These are phyloP conservation scores for Stenocarpella maydis DNA, from an alignment of 2,329 filamentous ascomycete genomes.

Conservation along the genomic window DNA sequence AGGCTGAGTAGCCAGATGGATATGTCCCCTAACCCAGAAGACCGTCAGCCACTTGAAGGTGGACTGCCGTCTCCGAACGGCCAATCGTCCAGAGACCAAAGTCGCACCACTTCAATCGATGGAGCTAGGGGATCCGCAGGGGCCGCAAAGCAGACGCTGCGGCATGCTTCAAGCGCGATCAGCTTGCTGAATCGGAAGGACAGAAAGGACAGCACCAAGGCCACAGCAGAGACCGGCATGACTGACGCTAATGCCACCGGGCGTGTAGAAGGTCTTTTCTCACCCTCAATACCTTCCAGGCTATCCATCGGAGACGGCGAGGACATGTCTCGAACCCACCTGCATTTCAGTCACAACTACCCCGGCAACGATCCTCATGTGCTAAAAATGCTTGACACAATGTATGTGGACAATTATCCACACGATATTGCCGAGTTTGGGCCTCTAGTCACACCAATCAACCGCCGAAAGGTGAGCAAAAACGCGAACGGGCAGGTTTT, in stretches of 20 bases:
- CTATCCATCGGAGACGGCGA: constrained; percentile 43
- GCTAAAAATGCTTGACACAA: constrained; percentile 78
- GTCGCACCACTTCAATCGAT: constrained; percentile 26
- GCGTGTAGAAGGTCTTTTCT: constrained; percentile 65
- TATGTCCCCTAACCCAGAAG: constrained; percentile 49
- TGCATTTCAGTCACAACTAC: constrained; percentile 80
- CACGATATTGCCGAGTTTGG: constrained; percentile 77
- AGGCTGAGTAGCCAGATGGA: constrained; percentile 51
- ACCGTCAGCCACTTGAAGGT: constrained; percentile 44
- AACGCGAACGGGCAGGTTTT: constrained; percentile 56
- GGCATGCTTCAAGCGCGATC: constrained; percentile 67
- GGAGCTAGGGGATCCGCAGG: constrained; percentile 33
- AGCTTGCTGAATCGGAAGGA: constrained; percentile 67
- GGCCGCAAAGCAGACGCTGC: constrained; percentile 56
- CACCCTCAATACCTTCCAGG: constrained; percentile 46
- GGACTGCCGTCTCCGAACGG: constrained; percentile 39
- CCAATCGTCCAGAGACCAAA: constrained; percentile 32
- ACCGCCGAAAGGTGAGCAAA: constrained; percentile 59
- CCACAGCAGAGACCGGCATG: constrained; percentile 65
- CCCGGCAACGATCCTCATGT: constrained; percentile 78
- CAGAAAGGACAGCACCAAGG: constrained; percentile 66
- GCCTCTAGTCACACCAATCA: constrained; percentile 77
- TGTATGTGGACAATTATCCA: constrained; percentile 79
- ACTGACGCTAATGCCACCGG: constrained; percentile 68
- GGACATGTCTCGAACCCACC: constrained; percentile 51